A percentile compares a stretch with the other conserved stretches of the same genome.
phyloP scores from a whole-genome alignment of 257 asterid genomes.

The Linderniella brevidens region DNA sequence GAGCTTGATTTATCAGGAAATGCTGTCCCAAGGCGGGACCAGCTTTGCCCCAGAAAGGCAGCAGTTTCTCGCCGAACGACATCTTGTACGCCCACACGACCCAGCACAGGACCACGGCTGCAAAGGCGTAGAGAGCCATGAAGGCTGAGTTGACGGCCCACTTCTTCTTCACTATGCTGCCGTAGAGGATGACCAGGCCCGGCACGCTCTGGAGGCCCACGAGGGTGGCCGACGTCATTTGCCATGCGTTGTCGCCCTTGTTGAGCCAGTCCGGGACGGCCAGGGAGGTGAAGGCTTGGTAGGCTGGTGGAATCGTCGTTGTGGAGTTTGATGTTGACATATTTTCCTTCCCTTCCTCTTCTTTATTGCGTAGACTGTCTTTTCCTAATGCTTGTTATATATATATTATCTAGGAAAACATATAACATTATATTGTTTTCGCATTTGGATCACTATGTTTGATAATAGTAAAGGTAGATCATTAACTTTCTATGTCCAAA shows the following conservation, averaged over 20 bases:
- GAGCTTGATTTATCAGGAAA: constrained; percentile 16
- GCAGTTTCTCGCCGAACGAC: background rate
- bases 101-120: constrained; percentile 1
- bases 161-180: background rate
- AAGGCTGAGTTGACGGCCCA: constrained; percentile 3
- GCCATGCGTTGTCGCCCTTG: constrained; percentile 5
- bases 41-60: constrained; percentile 2
- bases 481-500: too few species aligned
- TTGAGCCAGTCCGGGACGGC: background rate
- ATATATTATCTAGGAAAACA: too few species aligned
- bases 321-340: too few species aligned
- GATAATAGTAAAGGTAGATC: too few species aligned
- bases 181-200: constrained; percentile 4
- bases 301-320: too few species aligned
- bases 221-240: background rate
- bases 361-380: too few species aligned
- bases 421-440: too few species aligned
- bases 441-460: too few species aligned
- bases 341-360: too few species aligned
- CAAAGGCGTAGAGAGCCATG: constrained; percentile 4
- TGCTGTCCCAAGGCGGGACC: background rate
- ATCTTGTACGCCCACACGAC: background rate
- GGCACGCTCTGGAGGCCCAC: constrained; percentile 1
- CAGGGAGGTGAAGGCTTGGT: background rate
- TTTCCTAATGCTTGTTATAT: too few species aligned